Base-by-base conservation (phyloP, 768 basidiomycete genomes). In the Kwoniella sp. region DNA sequence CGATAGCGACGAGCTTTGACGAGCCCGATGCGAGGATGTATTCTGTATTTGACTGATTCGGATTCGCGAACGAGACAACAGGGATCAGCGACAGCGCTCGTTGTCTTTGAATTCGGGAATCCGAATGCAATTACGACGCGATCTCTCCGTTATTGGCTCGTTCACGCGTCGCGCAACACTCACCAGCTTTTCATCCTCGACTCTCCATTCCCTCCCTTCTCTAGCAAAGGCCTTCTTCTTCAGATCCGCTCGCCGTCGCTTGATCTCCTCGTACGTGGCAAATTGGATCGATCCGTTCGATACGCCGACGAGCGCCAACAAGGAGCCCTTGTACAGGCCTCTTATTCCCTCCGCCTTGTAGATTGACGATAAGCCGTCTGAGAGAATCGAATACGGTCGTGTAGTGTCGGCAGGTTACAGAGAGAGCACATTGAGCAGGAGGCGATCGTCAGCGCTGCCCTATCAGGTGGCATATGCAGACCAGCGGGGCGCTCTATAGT, bases 241-340 rank as follows among this genome's bases (percentile, higher is more conserved):
- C 66, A 78, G 54, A 52, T 86, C 85, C 70, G 91, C 89, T 7
- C 91, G 88, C 87, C 91, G 90, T 26, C 85, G 82, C 79, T 98
- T 98, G 88, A 99, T 88, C 81, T 95, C 88, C 77, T 99, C 96
- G 77, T 98, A 99, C 0, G 87, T 87, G 83, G 95, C 91, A 81
- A 99, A 99, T 79, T 98, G 96, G 45, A 96, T 84, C 0, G 93
- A 92, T 1, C 96, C 94, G 73, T 93, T 98, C 79, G 89, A 88
- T 65, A 97, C 93, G 15, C 96, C 96, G 37, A 97, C 85, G 25
- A 98, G 84, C 2, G 91, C 94, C 29, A 99, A 84, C 0, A 87
- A 83, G 4, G 93, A 94, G 1, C 96, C 96, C 60, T 88, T 88
- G 78, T 91, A 94, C 3, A 95, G 84, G 3, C 95, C 96, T 9